Conservation (phyloP, 495 filamentous ascomycete species). For the Aspergillus kassunensis region DNA sequence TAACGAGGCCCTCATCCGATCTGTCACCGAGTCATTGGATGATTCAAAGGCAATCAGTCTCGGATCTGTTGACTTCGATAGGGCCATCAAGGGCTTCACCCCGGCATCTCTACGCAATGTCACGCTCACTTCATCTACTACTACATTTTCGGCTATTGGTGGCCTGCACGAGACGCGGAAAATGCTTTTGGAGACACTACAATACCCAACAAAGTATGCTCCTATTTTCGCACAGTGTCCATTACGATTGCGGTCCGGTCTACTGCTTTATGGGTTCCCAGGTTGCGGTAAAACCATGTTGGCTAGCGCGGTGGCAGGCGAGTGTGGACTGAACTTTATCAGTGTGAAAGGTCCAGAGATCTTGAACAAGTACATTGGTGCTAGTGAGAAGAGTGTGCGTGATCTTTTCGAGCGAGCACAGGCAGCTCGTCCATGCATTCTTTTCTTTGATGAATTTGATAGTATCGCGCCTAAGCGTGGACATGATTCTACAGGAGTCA, state of each 20-base stretch:
- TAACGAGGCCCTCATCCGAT: constrained; percentile 84
- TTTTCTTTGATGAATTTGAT: constrained; percentile 99
- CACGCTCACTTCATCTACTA: constrained; percentile 82
- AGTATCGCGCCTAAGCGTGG: constrained; percentile 95
- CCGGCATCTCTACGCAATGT: constrained; percentile 92
- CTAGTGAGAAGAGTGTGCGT: constrained; percentile 88
- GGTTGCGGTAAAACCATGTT: constrained; percentile 95
- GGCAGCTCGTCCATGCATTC: constrained; percentile 82
- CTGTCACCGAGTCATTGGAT: constrained; percentile 38
- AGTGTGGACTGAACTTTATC: constrained; percentile 97
- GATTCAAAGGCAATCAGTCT: constrained; percentile 54
- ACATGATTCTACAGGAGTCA: constrained; percentile 94
- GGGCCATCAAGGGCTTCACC: constrained; percentile 84
- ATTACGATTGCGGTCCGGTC: constrained; percentile 82
- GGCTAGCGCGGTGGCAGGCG: constrained; percentile 88
- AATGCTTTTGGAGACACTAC: constrained; percentile 85
- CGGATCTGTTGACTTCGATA: constrained; percentile 68
- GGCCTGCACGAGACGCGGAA: constrained; percentile 80
- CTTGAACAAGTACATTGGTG: constrained; percentile 96
- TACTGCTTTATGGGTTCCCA: constrained; percentile 90
- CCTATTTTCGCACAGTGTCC: constrained; percentile 97
- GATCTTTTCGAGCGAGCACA: constrained; percentile 91
- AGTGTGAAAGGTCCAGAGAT: constrained; percentile 97
- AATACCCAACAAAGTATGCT: constrained; percentile 97
- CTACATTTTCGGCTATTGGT: constrained; percentile 85